phyloP scores from a whole-genome alignment of 1,139 yeast genomes.

The Blastobotrys aristatus region DNA sequence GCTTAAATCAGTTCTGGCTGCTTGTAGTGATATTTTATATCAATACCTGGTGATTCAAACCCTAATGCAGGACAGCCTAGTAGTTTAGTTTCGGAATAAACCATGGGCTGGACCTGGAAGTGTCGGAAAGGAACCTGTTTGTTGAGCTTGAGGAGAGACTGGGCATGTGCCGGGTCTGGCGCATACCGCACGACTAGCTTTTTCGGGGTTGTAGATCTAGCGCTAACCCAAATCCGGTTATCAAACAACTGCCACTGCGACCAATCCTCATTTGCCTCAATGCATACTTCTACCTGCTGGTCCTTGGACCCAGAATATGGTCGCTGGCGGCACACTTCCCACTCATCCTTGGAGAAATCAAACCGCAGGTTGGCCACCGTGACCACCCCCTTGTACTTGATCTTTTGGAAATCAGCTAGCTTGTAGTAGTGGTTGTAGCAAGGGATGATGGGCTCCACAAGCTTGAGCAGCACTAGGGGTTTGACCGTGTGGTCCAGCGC shows the following conservation, averaged over 20 bases:
- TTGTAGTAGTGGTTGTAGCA: conserved; percentile 11
- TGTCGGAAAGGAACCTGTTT: conserved; percentile 1
- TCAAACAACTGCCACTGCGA: conserved; percentile 28
- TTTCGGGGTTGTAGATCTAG: background rate
- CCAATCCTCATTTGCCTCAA: conserved; percentile 15
- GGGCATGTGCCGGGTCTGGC: conserved; percentile 1
- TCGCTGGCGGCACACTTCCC: conserved; percentile 5
- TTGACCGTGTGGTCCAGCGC: conserved; percentile 1
- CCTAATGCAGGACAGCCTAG: conserved; percentile 1
- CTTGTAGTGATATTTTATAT: conserved; percentile 6
- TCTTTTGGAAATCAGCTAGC: conserved; percentile 8
- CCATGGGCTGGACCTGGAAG: conserved; percentile 8
- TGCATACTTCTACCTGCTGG: background rate
- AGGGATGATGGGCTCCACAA: conserved; percentile 13
- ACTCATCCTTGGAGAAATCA: background rate
- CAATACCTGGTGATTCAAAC: background rate
- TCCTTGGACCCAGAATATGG: conserved; percentile 1
- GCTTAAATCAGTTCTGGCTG: conserved; percentile 7
- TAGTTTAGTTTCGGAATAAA: background rate
- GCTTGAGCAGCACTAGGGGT: conserved; percentile 10
- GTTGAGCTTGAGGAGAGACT: background rate
- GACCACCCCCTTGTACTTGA: background rate
- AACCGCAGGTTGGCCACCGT: conserved; percentile 12
- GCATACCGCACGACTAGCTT: conserved; percentile 3
- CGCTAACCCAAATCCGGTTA: conserved; percentile 28